A percentile compares a stretch with the other conserved stretches of the same genome.
phyloP scores from a whole-genome alignment of 1,284 basidiomycete genomes.

The Ganoderma sp. region DNA sequence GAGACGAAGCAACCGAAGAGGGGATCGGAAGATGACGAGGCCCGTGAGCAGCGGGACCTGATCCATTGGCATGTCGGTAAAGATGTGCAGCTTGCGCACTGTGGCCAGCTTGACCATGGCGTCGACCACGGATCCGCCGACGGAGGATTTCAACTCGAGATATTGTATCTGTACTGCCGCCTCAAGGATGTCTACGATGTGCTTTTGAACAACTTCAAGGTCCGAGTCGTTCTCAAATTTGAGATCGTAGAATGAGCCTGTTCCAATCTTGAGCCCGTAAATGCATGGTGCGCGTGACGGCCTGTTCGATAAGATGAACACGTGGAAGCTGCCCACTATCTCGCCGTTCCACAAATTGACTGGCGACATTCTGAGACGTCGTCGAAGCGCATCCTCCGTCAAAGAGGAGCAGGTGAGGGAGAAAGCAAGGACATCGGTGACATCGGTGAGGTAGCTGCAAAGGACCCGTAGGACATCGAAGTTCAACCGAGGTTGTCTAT shows the following conservation, averaged over 20 bases:
- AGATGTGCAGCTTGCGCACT: neutral
- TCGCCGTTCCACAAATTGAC: neutral
- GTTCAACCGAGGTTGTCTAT: neutral
- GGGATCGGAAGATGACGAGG: neutral
- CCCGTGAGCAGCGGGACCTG: neutral
- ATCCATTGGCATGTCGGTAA: neutral
- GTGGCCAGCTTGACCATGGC: neutral
- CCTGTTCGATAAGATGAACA: neutral
- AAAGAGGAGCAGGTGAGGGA: neutral
- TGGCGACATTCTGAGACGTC: neutral
- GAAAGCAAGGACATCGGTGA: neutral
- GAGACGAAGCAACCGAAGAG: neutral
- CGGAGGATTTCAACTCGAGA: neutral
- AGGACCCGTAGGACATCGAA: neutral
- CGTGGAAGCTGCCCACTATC: neutral
- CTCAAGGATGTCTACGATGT: neutral
- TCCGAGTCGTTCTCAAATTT: too few species aligned
- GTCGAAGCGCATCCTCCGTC: neutral
- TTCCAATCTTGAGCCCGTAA: neutral
- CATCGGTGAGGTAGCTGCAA: neutral
- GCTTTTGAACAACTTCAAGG: too few species aligned
- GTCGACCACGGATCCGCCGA: neutral
- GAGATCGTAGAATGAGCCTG: neutral
- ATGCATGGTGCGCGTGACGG: neutral
- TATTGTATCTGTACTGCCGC: neutral